Conservation (phyloP, 1,139 yeast genomes). For the Diutina sp. region DNA sequence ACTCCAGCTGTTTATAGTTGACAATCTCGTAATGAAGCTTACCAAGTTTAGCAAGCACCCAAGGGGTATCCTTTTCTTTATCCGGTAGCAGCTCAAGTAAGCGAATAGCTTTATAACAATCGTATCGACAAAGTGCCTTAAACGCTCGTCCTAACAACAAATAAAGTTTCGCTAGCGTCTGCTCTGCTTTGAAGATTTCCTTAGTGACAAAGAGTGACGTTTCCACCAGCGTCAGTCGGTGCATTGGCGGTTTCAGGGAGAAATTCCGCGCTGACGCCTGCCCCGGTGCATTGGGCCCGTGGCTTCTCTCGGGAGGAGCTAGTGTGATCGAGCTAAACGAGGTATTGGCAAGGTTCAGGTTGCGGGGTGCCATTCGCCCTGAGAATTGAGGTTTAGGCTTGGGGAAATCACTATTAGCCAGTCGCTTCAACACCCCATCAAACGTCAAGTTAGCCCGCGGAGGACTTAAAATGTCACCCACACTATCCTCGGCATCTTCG, state of each 20-base stretch:
- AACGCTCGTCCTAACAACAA: slow-evolving; percentile 52
- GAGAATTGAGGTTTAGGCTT: neutral
- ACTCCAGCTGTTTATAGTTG: slow-evolving; percentile 66
- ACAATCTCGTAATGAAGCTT: slow-evolving; percentile 78
- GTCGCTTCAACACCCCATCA: neutral
- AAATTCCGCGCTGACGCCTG: neutral
- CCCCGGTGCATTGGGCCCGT: neutral
- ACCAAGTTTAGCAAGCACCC: slow-evolving; percentile 76
- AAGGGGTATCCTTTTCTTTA: slow-evolving; percentile 61
- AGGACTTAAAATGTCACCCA: neutral
- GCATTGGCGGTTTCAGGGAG: neutral
- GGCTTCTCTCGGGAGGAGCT: neutral
- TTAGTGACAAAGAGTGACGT: slow-evolving; percentile 7
- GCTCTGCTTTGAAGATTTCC: slow-evolving; percentile 31
- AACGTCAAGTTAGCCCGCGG: neutral
- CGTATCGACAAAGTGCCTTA: slow-evolving; percentile 54
- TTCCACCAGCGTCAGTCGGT: neutral
- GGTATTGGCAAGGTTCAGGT: neutral
- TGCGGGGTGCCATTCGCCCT: neutral
- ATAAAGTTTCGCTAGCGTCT: slow-evolving; percentile 38
- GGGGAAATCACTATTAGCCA: neutral
- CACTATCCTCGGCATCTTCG: neutral
- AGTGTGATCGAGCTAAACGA: neutral
- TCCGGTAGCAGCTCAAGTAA: slow-evolving; percentile 52
- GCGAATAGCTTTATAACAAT: slow-evolving; percentile 72